Conservation (phyloP, 768 basidiomycete species). For the Suillus bovinus region DNA sequence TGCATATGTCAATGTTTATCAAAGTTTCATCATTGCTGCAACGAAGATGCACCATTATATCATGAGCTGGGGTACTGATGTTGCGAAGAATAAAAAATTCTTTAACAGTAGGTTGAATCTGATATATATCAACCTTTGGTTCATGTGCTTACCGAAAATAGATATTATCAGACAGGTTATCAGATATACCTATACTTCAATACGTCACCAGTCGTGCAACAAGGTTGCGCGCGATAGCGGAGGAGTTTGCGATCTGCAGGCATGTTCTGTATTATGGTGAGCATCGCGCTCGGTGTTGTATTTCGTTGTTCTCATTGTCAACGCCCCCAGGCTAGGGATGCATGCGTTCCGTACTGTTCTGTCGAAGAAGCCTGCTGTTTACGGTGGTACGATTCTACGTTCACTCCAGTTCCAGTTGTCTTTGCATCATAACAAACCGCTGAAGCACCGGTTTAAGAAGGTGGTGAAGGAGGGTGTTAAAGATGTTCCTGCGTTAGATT, state of each 20-base stretch:
- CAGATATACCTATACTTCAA: slow-evolving; percentile 51
- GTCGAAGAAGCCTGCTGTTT: slow-evolving; percentile 49
- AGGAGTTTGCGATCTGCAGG: slow-evolving; percentile 47
- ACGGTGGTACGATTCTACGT: slow-evolving; percentile 39
- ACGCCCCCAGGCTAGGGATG: slow-evolving; percentile 64
- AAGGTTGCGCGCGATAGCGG: slow-evolving; percentile 39
- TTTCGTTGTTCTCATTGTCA: slow-evolving; percentile 9
- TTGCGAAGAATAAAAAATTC: slow-evolving; percentile 48
- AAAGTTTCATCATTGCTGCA: slow-evolving; percentile 77
- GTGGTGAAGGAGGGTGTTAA: slow-evolving; percentile 49
- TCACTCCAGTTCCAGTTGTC: slow-evolving; percentile 52
- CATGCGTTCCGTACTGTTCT: slow-evolving; percentile 77
- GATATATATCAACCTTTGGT: not conserved
- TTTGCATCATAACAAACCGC: slow-evolving; percentile 44
- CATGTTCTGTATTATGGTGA: slow-evolving; percentile 62
- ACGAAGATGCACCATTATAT: slow-evolving; percentile 90
- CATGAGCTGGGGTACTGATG: slow-evolving; percentile 52
- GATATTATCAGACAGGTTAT: slow-evolving; percentile 66
- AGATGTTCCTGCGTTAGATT: slow-evolving; percentile 25
- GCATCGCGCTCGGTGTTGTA: slow-evolving; percentile 17
- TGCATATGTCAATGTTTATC: slow-evolving; percentile 83
- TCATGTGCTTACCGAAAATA: slow-evolving; percentile 26
- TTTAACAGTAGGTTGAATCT: slow-evolving; percentile 48
- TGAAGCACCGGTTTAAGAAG: slow-evolving; percentile 44
- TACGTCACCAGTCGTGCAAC: slow-evolving; percentile 45